These are phyloP conservation scores for Stephania japonica DNA, from an alignment of 164 flowering plant genomes.

Conservation along the genomic window DNA sequence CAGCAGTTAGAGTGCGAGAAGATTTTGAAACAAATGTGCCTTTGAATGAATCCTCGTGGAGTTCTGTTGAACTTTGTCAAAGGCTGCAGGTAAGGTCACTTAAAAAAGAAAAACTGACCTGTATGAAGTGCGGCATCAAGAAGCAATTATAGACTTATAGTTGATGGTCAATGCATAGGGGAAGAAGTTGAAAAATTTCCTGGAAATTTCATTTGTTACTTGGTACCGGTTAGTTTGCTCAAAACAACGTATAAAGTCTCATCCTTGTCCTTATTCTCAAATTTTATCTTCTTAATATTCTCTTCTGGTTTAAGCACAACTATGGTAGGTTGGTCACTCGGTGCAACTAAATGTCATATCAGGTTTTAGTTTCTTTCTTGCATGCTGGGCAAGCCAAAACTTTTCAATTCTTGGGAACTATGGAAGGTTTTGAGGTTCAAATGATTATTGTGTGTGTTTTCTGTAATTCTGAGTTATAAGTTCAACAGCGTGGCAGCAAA, in stretches of 20 bases:
- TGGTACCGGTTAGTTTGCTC: background rate
- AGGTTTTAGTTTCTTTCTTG: too few relatives aligned
- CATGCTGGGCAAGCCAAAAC: too few relatives aligned
- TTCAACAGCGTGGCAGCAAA: too few relatives aligned
- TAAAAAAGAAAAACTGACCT: background rate
- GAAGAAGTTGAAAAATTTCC: background rate
- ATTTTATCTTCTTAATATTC: too few relatives aligned
- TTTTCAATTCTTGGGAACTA: too few relatives aligned
- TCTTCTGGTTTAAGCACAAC: too few relatives aligned
- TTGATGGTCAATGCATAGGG: background rate
- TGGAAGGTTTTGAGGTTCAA: too few relatives aligned
- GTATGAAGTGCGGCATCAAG: background rate
- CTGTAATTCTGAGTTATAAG: too few relatives aligned
- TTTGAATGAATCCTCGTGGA: constrained; percentile 81
- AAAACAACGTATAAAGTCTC: background rate
- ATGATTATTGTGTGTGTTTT: too few relatives aligned
- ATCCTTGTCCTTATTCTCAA: background rate
- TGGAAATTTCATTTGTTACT: background rate
- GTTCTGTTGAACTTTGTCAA: constrained; percentile 63
- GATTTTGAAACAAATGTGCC: constrained; percentile 53
- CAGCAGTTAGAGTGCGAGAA: constrained; percentile 58
- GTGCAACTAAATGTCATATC: too few relatives aligned
- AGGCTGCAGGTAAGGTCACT: constrained; percentile 35
- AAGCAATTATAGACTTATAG: background rate
- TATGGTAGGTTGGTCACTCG: too few relatives aligned